Conservation (phyloP, 805 yeast genomes). For the Saccharomyces kudriavzevii region DNA sequence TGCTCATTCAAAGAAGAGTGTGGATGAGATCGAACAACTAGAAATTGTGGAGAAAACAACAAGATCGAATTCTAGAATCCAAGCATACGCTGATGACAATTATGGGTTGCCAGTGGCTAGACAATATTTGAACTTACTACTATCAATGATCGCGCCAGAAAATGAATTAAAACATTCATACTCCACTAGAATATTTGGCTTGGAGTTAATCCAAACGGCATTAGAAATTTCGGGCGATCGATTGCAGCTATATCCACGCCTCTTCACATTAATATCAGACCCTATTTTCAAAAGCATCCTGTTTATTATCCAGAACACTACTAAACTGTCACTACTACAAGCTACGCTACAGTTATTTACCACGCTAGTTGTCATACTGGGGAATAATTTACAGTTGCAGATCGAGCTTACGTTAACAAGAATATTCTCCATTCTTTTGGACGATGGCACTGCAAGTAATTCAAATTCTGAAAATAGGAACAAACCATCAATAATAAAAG, state of each 20-base stretch:
- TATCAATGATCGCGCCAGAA: conserved; percentile 74
- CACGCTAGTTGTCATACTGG: conserved; percentile 60
- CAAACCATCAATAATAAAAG: conserved; percentile 49
- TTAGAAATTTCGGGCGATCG: conserved; percentile 71
- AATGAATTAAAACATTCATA: conserved; percentile 82
- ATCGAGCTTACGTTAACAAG: conserved; percentile 63
- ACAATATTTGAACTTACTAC: conserved; percentile 66
- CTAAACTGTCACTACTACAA: conserved; percentile 63
- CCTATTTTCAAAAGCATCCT: conserved; percentile 79
- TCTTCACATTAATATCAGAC: conserved; percentile 64
- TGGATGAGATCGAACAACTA: neutral
- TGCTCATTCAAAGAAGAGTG: neutral
- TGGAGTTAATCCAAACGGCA: conserved; percentile 66
- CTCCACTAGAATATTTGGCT: conserved; percentile 73
- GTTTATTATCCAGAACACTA: conserved; percentile 63
- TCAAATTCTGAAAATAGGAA: conserved; percentile 7
- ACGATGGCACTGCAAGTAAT: conserved; percentile 8
- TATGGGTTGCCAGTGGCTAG: conserved; percentile 70
- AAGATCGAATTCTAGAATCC: neutral
- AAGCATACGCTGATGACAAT: conserved; percentile 29
- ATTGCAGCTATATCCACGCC: conserved; percentile 52
- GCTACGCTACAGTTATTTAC: conserved; percentile 70
- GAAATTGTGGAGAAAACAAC: neutral
- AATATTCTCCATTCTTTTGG: conserved; percentile 49
- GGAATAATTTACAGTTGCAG: conserved; percentile 64